Evolutionary conservation across 805 yeast genomes (phyloP), one percentile per base, ranked within the genome.

Genomic region (Saccharomycopsis vini): DNA sequence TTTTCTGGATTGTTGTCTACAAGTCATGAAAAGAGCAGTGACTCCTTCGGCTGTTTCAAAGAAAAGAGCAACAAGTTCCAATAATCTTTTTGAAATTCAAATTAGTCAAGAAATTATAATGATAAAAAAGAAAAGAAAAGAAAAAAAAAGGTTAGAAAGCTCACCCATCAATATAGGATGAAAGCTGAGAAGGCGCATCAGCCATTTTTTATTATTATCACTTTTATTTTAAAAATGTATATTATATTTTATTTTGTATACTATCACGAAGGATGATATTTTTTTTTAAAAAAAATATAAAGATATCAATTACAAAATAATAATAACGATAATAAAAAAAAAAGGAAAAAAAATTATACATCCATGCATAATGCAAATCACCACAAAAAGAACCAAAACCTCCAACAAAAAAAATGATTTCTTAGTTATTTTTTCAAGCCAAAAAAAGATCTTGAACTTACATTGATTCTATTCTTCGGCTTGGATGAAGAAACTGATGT

Each of bases 41-140:
- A 30, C 39, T 15, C 39, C 39, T 36, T 36, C 39, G 5, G 19
- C 39, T 13, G 39, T 16, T 18, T 36, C 39, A 16, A 36, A 36
- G 29, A 36, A 36, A 13, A 36, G 16, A 6, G 39, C 6, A 13
- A 16, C 18, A 15, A 36, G 19, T 22, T 36, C 39, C 5, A 22
- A 22, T 13, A 36, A 18, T 23, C 39, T 24, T 22, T 34, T n/a
- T 5, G 15, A n/a, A n/a, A n/a, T n/a, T n/a, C n/a, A n/a, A 32
- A 32, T 9, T 9, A n/a, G 36, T 32, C 9, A n/a, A 15, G 7
- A 32, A 32, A 32, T 18, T 32, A 18, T 7, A 32, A 32, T 15
- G 9, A 18, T 10, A 7, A 9, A 9, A 9, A 7, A 32, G 7
- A 9, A n/a, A 18, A 32, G 10, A 32, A 15, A 7, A 32, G 36